phyloP scores from a whole-genome alignment of 2,329 filamentous ascomycete species.

The Penicillium sp. region DNA sequence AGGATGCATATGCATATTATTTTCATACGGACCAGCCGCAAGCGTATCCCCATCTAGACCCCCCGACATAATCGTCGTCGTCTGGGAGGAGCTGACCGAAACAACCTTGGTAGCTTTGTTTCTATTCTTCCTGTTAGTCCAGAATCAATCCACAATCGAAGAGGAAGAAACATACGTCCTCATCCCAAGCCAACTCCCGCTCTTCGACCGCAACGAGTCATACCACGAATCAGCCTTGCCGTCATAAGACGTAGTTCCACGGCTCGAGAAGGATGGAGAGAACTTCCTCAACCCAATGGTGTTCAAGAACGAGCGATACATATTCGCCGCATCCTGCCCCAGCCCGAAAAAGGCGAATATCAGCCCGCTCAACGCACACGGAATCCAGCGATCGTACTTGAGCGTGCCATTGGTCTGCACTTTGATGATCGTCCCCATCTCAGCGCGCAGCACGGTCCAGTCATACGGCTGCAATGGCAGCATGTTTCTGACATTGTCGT shows the following conservation, averaged over 20 bases:
- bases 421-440: slow-evolving; percentile 50
- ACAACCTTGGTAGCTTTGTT: neutral
- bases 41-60: neutral
- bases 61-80: slow-evolving; percentile 1
- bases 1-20: neutral
- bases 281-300: slow-evolving; percentile 38
- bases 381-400: slow-evolving; percentile 56
- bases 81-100: neutral
- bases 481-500: slow-evolving; percentile 34
- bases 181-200: neutral
- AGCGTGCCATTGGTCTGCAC: slow-evolving; percentile 44
- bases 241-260: neutral
- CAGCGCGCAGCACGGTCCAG: slow-evolving; percentile 49
- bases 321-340: slow-evolving; percentile 55
- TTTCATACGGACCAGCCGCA: neutral
- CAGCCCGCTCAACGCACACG: slow-evolving; percentile 51
- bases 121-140: neutral
- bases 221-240: slow-evolving; percentile 5
- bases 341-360: slow-evolving; percentile 64
- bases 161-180: neutral
- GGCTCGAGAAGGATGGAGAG: slow-evolving; percentile 23
- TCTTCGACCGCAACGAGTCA: slow-evolving; percentile 1
- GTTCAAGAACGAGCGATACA: slow-evolving; percentile 48
- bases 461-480: slow-evolving; percentile 43
- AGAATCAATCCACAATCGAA: neutral